Percentiles rank a stretch among this genome's conserved stretches.
Evolutionary conservation across 495 filamentous ascomycete species (phyloP).

Genomic region (Xylaria flabelliformis): DNA sequence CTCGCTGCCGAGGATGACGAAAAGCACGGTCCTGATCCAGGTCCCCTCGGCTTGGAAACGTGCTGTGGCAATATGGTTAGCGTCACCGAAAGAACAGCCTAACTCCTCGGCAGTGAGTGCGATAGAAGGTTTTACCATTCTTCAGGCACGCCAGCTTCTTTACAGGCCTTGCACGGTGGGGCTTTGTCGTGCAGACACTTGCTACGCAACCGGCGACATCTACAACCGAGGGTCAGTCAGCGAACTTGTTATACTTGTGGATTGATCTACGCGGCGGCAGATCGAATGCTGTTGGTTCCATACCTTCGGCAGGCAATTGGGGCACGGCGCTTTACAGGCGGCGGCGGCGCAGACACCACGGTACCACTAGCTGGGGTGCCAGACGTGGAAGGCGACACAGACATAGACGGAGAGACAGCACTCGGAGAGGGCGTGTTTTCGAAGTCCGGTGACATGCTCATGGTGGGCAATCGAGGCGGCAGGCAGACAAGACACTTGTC

Average conservation of each 20-base stretch:
- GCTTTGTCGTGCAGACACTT: conserved; percentile 55
- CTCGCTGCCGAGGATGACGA: conserved; percentile 53
- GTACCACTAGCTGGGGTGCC: conserved; percentile 17
- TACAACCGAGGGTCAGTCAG: conserved; percentile 27
- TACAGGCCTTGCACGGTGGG: conserved; percentile 52
- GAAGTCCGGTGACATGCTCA: conserved; percentile 31
- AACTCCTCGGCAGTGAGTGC: neutral
- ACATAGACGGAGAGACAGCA: conserved; percentile 22
- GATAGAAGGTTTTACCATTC: conserved; percentile 47
- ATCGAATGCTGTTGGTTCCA: conserved; percentile 22
- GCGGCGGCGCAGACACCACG: conserved; percentile 30
- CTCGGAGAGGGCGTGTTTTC: conserved; percentile 26
- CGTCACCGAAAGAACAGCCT: neutral
- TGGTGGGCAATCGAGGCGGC: conserved; percentile 22
- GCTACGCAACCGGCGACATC: conserved; percentile 58
- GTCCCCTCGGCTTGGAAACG: conserved; percentile 53
- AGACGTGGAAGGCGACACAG: conserved; percentile 26
- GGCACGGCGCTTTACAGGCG: conserved; percentile 50
- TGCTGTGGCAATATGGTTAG: conserved; percentile 34
- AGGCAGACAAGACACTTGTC: conserved; percentile 26
- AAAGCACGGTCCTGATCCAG: conserved; percentile 53
- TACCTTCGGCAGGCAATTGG: conserved; percentile 59
- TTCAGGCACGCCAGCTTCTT: conserved; percentile 49
- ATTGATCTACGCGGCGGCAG: conserved; percentile 13
- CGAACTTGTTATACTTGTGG: neutral